Conservation (phyloP, 2,329 filamentous ascomycete genomes). For the Phoma sp. region DNA sequence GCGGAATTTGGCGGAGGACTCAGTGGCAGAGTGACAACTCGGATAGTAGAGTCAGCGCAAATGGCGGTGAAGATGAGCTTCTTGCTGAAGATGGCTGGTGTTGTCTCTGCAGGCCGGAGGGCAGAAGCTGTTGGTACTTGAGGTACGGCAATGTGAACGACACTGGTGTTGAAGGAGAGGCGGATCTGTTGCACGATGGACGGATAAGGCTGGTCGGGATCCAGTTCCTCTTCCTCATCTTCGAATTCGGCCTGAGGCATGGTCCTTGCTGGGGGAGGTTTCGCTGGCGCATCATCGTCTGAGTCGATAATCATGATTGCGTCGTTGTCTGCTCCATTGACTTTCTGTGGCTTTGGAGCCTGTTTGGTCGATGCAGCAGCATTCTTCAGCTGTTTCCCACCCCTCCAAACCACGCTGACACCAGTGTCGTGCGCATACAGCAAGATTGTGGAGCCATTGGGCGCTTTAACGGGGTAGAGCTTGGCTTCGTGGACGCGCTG, state of each 20-base stretch:
- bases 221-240: conserved; percentile 63
- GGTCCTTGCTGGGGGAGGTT: conserved; percentile 21
- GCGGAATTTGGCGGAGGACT: conserved; percentile 55
- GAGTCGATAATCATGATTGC: conserved; percentile 63
- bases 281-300: conserved; percentile 58
- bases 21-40: conserved; percentile 62
- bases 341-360: conserved; percentile 42
- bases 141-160: conserved; percentile 60
- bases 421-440: conserved; percentile 66
- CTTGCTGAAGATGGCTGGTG: conserved; percentile 56
- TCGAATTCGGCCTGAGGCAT: conserved; percentile 54
- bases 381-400: conserved; percentile 58
- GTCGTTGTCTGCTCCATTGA: conserved; percentile 53
- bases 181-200: conserved; percentile 61
- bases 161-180: conserved; percentile 59
- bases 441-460: conserved; percentile 67
- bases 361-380: conserved; percentile 31
- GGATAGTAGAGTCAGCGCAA: conserved; percentile 63
- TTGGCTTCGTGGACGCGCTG: conserved; percentile 63
- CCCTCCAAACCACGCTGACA: conserved; percentile 65
- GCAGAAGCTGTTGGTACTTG: conserved; percentile 41
- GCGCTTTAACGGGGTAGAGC: conserved; percentile 63
- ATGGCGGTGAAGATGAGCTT: conserved; percentile 61
- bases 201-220: conserved; percentile 61
- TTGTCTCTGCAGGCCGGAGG: conserved; percentile 42